phyloP scores from a whole-genome alignment of 805 yeast species.

The Suhomyces emberorum region DNA sequence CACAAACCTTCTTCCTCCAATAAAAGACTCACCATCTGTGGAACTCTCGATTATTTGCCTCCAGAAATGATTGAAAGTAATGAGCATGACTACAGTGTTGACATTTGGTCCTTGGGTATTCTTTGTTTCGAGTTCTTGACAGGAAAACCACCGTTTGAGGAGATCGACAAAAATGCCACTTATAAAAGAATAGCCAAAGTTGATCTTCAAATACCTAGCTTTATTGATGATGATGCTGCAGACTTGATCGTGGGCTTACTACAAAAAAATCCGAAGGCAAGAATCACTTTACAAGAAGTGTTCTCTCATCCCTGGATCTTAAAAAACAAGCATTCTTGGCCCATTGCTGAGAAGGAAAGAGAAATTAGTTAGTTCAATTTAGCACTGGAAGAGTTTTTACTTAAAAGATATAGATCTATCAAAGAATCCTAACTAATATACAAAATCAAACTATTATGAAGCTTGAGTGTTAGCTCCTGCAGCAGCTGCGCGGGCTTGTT shows the following conservation, averaged over 20 bases:
- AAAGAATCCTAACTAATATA: conserved; percentile 1
- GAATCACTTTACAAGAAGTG: conserved; percentile 62
- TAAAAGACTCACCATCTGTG: conserved; percentile 81
- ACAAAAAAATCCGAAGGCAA: conserved; percentile 62
- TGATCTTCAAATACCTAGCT: conserved; percentile 70
- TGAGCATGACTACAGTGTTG: conserved; percentile 76
- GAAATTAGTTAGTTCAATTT: no score
- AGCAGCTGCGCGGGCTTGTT: conserved; percentile 18
- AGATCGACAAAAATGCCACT: conserved; percentile 69
- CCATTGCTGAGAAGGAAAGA: conserved; percentile 11
- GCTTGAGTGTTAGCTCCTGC: not conserved
- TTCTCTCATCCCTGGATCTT: conserved; percentile 81
- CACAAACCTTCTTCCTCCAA: conserved; percentile 12
- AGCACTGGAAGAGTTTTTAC: no score
- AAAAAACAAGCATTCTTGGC: conserved; percentile 65
- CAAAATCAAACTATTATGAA: not conserved
- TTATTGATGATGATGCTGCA: conserved; percentile 68
- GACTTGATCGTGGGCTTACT: conserved; percentile 66
- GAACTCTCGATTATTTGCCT: conserved; percentile 90
- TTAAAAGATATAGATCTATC: conserved; percentile 3
- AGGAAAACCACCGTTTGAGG: conserved; percentile 93
- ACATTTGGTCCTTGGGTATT: conserved; percentile 91
- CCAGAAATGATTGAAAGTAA: conserved; percentile 91
- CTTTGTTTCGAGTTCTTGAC: conserved; percentile 80
- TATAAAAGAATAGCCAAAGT: conserved; percentile 76